These are phyloP conservation scores for Taphrina communis DNA, from an alignment of 1,139 yeast genomes.

Conservation along the genomic window DNA sequence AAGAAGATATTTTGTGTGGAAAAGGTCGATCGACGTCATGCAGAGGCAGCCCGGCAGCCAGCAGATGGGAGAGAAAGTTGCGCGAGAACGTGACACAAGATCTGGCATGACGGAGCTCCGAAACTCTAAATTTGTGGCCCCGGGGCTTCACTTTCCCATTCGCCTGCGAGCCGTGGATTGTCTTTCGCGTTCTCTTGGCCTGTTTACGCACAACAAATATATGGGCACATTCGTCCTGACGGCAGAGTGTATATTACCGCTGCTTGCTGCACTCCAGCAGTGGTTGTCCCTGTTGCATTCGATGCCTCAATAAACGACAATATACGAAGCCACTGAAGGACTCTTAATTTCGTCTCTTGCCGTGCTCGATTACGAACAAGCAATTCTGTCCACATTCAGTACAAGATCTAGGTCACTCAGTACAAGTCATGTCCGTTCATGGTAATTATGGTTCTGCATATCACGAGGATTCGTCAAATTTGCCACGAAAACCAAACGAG, in stretches of 20 bases:
- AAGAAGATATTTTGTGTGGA: too few species aligned
- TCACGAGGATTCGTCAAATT: not conserved
- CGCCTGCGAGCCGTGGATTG: not conserved
- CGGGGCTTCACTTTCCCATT: not conserved
- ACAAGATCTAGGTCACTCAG: too few species aligned
- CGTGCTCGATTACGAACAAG: too few species aligned
- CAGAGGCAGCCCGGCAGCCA: not conserved
- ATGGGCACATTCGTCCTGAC: not conserved
- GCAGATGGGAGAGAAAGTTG: not conserved
- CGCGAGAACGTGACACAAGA: slow-evolving; percentile 5
- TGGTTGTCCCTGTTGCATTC: too few species aligned
- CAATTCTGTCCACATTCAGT: too few species aligned
- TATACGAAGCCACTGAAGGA: too few species aligned
- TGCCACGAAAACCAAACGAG: slow-evolving; percentile 18
- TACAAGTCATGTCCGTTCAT: not conserved
- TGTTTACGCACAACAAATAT: too few species aligned
- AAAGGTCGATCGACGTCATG: slow-evolving; percentile 1
- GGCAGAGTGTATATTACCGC: not conserved
- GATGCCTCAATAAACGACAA: too few species aligned
- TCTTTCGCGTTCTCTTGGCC: too few species aligned
- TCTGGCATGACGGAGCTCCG: slow-evolving; percentile 5
- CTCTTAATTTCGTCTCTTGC: too few species aligned
- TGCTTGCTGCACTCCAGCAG: not conserved
- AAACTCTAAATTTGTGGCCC: slow-evolving; percentile 6
- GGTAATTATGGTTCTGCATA: not conserved